Base-by-base conservation (phyloP, 2,329 filamentous ascomycete genomes). In the Teratosphaeria zuluensis region DNA sequence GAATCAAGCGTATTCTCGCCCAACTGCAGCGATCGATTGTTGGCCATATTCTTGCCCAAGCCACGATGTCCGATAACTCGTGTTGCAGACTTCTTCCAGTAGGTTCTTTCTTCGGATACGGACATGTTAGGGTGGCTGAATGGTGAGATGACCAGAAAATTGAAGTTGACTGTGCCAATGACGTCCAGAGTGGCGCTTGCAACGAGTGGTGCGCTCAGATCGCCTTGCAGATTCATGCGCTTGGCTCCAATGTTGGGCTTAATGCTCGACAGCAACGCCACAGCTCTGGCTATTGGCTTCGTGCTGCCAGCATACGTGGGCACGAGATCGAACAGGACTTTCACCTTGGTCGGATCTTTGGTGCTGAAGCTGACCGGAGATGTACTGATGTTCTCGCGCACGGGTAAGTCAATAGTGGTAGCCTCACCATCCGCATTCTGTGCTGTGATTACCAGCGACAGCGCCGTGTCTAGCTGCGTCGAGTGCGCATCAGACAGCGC, bases 1-100 rank as follows among this genome's bases (percentile, higher is more conserved):
- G 94, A 97, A 65, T 85, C 88, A 30, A 99, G 81, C 0, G 94
- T 99, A 72, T 99, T 99, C 74, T 99, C 94, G 60, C 94, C 95
- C 1, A 99, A 80, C 71, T 99, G 95, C 35, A 99, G 79, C 1
- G 92, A 96, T 9, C 38, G 32, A 31, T 38, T 32, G 12, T 86
- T 81, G 9, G 33, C 61, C 61, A 89, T 81, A 72, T 99, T 99
- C 78, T 97, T 97, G 65, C 94, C 94, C 31, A 97, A 78, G 19
- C 92, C 84, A 68, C 85, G 79, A 70, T 87, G 84, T 4, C 85
- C 84, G 63, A 87, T 87, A 58, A 87, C 83, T 89, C 95, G 95
- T 1, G 92, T 92, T 2, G 90, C 89, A 12, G 88, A 84, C 72
- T 90, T 95, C 76, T 90, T 96, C 92, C 92, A 99, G 73, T 97